These are phyloP conservation scores for Aquilaria agallochum DNA, from an alignment of 441 rosid species.

Conservation along the genomic window DNA sequence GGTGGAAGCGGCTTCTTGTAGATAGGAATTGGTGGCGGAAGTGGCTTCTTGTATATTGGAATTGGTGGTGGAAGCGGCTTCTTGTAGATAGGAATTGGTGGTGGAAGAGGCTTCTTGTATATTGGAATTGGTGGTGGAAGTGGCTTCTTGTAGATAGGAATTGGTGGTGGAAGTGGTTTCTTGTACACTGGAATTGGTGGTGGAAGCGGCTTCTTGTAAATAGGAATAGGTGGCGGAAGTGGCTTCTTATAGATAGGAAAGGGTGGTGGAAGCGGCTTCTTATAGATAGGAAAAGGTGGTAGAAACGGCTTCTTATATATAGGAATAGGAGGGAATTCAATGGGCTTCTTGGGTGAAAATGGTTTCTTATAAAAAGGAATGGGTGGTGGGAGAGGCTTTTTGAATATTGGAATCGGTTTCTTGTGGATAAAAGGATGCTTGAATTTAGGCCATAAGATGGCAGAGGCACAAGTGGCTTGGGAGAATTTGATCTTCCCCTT, in stretches of 20 bases:
- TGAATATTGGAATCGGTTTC: constrained; percentile 29
- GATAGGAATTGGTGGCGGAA: constrained; percentile 16
- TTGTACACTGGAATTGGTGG: constrained; percentile 27
- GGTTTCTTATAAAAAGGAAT: constrained; percentile 11
- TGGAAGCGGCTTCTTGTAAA: constrained; percentile 26
- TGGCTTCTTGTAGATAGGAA: constrained; percentile 23
- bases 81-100: constrained; percentile 16
- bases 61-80: constrained; percentile 27
- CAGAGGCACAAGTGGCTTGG: constrained; percentile 57
- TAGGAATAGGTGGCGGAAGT: constrained; percentile 24
- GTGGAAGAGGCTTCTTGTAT: constrained; percentile 12
- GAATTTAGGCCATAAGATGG: constrained; percentile 49
- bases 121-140: constrained; percentile 16
- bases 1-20: constrained; percentile 15
- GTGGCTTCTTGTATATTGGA: constrained; percentile 12
- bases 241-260: constrained; percentile 7
- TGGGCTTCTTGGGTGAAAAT: constrained; percentile 9
- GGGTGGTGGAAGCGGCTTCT: constrained; percentile 29
- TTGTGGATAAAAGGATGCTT: constrained; percentile 35
- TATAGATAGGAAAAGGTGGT: constrained; percentile 13
- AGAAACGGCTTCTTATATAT: constrained; percentile 11
- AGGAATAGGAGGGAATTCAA: constrained; percentile 9
- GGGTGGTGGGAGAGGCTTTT: constrained; percentile 4
- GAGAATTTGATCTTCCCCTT: constrained; percentile 58
- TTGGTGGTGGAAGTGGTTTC: constrained; percentile 25